Evolutionary conservation across 306 rosid species (phyloP).

Genomic region (Phaseolus lunatus): DNA sequence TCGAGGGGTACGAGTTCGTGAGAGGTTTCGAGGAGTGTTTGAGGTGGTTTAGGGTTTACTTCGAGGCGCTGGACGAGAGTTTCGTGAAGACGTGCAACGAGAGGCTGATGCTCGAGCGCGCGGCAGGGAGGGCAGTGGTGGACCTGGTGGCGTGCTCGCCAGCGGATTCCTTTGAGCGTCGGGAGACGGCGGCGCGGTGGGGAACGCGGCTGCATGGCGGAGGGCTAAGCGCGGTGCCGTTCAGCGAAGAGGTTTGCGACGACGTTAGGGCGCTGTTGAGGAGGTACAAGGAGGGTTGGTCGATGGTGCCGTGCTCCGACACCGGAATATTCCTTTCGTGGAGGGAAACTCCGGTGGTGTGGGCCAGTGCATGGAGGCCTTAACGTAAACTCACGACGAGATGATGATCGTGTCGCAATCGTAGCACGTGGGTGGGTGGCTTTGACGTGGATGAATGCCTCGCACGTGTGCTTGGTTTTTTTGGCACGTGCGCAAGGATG

Average conservation of each 20-base stretch:
- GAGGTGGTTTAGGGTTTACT: constrained; percentile 93
- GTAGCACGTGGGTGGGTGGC: neutral
- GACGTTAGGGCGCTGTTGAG: constrained; percentile 86
- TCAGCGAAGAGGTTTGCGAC: constrained; percentile 87
- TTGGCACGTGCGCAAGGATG: constrained; percentile 61
- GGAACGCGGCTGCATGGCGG: constrained; percentile 60
- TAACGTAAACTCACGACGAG: constrained; percentile 40
- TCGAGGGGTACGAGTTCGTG: constrained; percentile 73
- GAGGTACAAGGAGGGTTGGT: constrained; percentile 93
- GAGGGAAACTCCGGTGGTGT: constrained; percentile 90
- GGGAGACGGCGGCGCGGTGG: constrained; percentile 81
- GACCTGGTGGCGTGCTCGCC: constrained; percentile 73
- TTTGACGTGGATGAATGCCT: constrained; percentile 19
- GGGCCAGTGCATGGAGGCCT: constrained; percentile 95
- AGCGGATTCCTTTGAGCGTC: constrained; percentile 66
- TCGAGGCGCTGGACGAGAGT: constrained; percentile 82
- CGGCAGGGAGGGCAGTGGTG: constrained; percentile 79
- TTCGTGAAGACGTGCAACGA: constrained; percentile 73
- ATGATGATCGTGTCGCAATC: neutral
- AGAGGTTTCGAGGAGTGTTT: constrained; percentile 73
- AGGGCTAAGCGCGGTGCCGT: constrained; percentile 61
- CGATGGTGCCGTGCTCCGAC: constrained; percentile 67
- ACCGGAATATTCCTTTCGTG: constrained; percentile 91
- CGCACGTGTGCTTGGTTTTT: constrained; percentile 61
- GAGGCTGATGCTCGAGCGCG: constrained; percentile 74